Evolutionary conservation across 73 alveolate genomes (phyloP).

Genomic region (Paramecium primaurelia): DNA sequence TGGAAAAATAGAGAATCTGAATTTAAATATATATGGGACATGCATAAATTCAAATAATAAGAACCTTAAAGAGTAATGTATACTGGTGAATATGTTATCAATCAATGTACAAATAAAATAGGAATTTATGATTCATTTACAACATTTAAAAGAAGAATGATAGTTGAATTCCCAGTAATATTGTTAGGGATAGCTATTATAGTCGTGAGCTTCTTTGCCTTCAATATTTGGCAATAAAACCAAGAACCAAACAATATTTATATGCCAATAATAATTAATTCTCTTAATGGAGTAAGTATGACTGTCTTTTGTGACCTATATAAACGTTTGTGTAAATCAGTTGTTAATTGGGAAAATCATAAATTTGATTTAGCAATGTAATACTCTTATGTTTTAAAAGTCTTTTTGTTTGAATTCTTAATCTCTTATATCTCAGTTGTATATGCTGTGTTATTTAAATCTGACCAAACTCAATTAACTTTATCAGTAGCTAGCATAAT

Average conservation of each 20-base stretch:
- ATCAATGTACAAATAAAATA: not conserved
- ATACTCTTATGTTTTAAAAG: constrained; percentile 31
- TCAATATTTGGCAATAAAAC: not conserved
- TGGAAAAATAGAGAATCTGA: constrained; percentile 40
- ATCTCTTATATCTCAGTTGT: constrained; percentile 22
- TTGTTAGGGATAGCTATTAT: constrained; percentile 8
- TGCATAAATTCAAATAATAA: constrained; percentile 19
- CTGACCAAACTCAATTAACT: not conserved
- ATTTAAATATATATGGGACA: not conserved
- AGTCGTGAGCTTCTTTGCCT: not conserved
- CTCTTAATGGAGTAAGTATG: constrained; percentile 21
- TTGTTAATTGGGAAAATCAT: constrained; percentile 39
- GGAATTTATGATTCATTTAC: not conserved
- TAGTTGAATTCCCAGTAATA: not conserved
- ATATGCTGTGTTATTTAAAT: constrained; percentile 4
- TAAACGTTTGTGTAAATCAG: not conserved
- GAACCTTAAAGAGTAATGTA: constrained; percentile 26
- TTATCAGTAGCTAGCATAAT: constrained; percentile 19
- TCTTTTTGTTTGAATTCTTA: constrained; percentile 14
- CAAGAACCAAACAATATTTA: not conserved
- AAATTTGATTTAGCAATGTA: not conserved
- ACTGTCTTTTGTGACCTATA: constrained; percentile 19
- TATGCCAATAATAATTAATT: constrained; percentile 27
- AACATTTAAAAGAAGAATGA: not conserved
- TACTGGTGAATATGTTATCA: not conserved